These are phyloP conservation scores for Phytophthora boehmeriae DNA, from an alignment of 352 stramenopile genomes.

Conservation along the genomic window DNA sequence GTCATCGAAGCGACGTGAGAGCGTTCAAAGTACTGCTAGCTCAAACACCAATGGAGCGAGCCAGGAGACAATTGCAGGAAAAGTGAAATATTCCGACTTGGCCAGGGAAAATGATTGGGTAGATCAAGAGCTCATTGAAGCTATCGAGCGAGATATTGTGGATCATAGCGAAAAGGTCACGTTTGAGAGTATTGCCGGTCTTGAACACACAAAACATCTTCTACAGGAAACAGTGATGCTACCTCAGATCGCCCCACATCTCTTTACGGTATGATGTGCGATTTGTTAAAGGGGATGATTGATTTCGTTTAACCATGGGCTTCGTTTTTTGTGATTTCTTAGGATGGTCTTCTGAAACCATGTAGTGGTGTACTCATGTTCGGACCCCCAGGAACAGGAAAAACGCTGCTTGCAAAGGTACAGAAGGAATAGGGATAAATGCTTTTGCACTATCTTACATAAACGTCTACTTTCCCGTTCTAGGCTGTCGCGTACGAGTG, in stretches of 20 bases:
- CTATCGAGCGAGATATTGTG: slow-evolving; percentile 88
- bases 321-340: not conserved
- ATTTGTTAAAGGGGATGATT: not conserved
- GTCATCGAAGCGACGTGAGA: slow-evolving; percentile 30
- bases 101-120: slow-evolving; percentile 74
- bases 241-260: slow-evolving; percentile 79
- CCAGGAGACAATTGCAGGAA: slow-evolving; percentile 48
- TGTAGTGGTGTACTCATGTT: slow-evolving; percentile 89
- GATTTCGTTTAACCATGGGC: not conserved
- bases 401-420: slow-evolving; percentile 88
- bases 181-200: slow-evolving; percentile 79
- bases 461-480: too few species aligned
- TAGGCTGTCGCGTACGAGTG: slow-evolving; percentile 94
- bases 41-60: slow-evolving; percentile 24
- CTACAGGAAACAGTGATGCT: slow-evolving; percentile 88
- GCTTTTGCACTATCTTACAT: not conserved
- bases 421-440: not conserved
- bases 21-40: slow-evolving; percentile 37
- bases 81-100: slow-evolving; percentile 81
- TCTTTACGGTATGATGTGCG: slow-evolving; percentile 64
- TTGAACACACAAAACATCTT: slow-evolving; percentile 84
- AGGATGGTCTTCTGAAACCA: slow-evolving; percentile 80
- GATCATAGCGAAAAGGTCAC: slow-evolving; percentile 71
- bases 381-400: slow-evolving; percentile 88
- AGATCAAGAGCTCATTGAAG: slow-evolving; percentile 85